Evolutionary conservation across 139 green algal genomes (phyloP), one percentile per base, ranked within the genome.

Genomic region (Desmodesmus armatus): DNA sequence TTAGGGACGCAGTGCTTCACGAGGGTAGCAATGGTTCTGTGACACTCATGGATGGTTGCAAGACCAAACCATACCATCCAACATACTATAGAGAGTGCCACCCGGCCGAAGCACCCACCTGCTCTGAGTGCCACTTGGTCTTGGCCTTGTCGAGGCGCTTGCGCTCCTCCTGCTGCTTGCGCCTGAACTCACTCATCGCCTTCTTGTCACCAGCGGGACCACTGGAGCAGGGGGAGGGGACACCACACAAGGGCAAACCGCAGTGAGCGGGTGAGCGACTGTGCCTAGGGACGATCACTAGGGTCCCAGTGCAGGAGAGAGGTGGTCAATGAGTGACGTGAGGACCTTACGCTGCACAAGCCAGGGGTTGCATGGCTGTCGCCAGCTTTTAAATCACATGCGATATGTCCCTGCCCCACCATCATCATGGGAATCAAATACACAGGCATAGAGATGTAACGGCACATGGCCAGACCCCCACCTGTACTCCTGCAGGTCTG

Each of bases 161-260:
- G 21, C 79, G 72, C 31, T 31, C 87, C 5, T 82, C 83, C 78
- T 90, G 87, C 75, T 86, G 80, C 69, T 86, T 55, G 25, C 58
- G 80, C 23, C 80, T 19, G 71, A 86, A 92, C 77, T 70, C 85
- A 5, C 53, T 71, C 84, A 92, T 80, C 19, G 87, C 84, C 66
- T 88, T 87, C 37, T 85, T 82, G 62, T 92, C 87, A 29, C 43
- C 75, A 7, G 60, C 44, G 35, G 75, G 67, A 3, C 89, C 89
- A 11, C 80, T 80, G 80, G 31, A 84, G 19, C 37, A 58, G 39
- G 19, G 35, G 15, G 19, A 76, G 19, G 37, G 31, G 35, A 3
- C 5, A 53, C 39, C 21, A 21, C 69, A 47, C 21, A n/a, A n/a
- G n/a, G n/a, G n/a, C n/a, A n/a, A n/a, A n/a, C n/a, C n/a, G n/a